These are phyloP conservation scores for Candida glaebosa DNA, from an alignment of 805 yeast genomes.

Conservation along the genomic window DNA sequence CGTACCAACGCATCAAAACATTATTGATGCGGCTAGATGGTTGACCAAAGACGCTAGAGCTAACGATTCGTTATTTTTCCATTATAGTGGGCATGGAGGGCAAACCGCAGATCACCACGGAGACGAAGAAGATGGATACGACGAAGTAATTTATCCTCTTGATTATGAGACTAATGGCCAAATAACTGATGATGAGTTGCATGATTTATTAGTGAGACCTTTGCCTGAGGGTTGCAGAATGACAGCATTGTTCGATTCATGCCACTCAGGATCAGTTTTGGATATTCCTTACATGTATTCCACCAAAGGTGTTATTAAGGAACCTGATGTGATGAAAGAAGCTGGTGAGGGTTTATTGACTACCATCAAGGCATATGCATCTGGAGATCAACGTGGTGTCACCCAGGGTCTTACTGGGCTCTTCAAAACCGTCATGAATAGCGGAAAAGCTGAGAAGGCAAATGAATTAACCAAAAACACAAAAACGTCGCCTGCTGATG, in stretches of 20 bases:
- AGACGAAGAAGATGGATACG: conserved; percentile 72
- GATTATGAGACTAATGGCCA: conserved; percentile 68
- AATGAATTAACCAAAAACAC: conserved; percentile 45
- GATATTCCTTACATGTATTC: conserved; percentile 81
- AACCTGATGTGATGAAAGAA: conserved; percentile 73
- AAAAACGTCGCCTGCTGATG: conserved; percentile 75
- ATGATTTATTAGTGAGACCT: conserved; percentile 65
- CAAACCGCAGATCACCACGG: conserved; percentile 65
- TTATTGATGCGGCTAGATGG: conserved; percentile 80
- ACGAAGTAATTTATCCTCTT: conserved; percentile 70
- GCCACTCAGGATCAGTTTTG: conserved; percentile 81
- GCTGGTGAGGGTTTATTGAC: conserved; percentile 64
- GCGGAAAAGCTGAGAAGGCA: conserved; percentile 18
- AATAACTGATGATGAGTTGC: conserved; percentile 71
- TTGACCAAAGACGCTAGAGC: conserved; percentile 68
- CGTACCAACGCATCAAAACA: conserved; percentile 67
- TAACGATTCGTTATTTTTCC: conserved; percentile 76
- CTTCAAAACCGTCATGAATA: conserved; percentile 16
- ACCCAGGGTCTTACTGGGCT: conserved; percentile 35
- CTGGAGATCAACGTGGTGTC: conserved; percentile 50
- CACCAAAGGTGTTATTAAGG: conserved; percentile 79
- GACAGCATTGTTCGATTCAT: conserved; percentile 79
- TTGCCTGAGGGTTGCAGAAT: conserved; percentile 71
- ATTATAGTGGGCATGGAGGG: conserved; percentile 87
- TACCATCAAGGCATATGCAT: conserved; percentile 56